Base-by-base conservation (phyloP, 1,284 basidiomycete genomes). In the Cutaneotrichosporon cutaneum region DNA sequence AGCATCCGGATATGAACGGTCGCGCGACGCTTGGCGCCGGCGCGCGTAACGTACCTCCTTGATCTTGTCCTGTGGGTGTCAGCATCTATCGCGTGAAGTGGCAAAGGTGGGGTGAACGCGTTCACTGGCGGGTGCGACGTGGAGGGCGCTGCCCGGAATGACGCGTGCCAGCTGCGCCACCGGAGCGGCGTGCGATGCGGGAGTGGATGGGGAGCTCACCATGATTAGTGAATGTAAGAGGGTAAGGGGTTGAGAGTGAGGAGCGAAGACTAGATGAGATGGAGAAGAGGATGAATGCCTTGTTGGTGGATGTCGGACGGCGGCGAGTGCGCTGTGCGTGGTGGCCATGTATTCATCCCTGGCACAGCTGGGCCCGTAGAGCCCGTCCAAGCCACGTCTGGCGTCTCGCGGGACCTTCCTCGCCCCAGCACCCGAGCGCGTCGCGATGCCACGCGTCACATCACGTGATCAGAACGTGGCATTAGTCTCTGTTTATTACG, bases 51-150 rank as follows among this genome's bases (percentile, higher is more conserved):
- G 44, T 36, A 83, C 82, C 77, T 83, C 82, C 75, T 81, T 82
- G 79, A 83, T 83, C 79, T 82, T 82, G 78, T 83, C 82, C 82
- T 82, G 70, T 59, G 26, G 33, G 22, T 24, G 55, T 58, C 53
- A 62, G 60, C 56, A 42, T 36, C 21, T 39, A 24, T 42, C 39
- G 18, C 33, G 24, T 30, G n/a, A 22, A 47, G 56, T 48, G 45
- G 56, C 33, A 22, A 58, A 18, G 47, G 21, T 16, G 26, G 32
- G 11, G 10, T 27, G n/a, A n/a, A n/a, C n/a, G n/a, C 21, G 45
- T 47, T 30, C 22, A 26, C 9, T n/a, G 22, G 21, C 16, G 22
- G 18, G 27, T 42, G 54, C 32, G 24, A 47, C 48, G 48, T 51
- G 48, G 48, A 51, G 48, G 48, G 39, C 39, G 1, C 0, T 16